Evolutionary conservation across 768 basidiomycete genomes (phyloP), one percentile per base, ranked within the genome.

Genomic region (Infundibulicybe gibba): DNA sequence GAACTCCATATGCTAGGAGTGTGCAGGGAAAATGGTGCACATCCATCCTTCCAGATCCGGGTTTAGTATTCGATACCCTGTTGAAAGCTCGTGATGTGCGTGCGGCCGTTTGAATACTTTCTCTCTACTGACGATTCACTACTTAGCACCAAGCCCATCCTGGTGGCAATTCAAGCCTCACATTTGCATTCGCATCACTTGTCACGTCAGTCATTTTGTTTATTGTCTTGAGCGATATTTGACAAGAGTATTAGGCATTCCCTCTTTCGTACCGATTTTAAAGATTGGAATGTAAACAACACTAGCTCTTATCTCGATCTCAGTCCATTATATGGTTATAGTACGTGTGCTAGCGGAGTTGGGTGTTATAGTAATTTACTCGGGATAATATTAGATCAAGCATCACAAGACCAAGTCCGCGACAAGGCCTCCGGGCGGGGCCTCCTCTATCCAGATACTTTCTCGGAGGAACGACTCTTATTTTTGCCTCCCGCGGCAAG

Each of bases 401-500:
- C 11, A n/a, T 30, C 52, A 6, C 52, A 52, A 46, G 64, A 75
- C 49, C 57, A 61, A 15, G 68, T 83, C 17, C 72, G 81, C 33
- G 67, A 78, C 54, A 74, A 70, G 61, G 59, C 48, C 14, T 51
- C 56, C 8, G 81, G 80, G 0, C 65, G 73, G 5, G 83, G 83
- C 3, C 52, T 74, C 32, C 61, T 84, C 1, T 74, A 69, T 52
- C 73, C 76, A 1, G 83, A 85, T 53, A 65, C 68, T 0, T 79
- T 81, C 57, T 66, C 72, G 0, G 81, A 84, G 50, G 68, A 71
- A 19, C 65, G 81, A 1, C 59, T 83, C 3, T 40, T 71, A 21
- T 71, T 83, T 54, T 61, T 82, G 40, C 76, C 80, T 2, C 80
- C 83, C 2, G 71, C 77, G 1, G 62, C 72, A 2, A 70, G 71